Percentiles rank a stretch among this genome's conserved stretches.
These are phyloP conservation scores for Spergularia marina DNA, from an alignment of 148 eudicot genomes.

Conservation along the genomic window DNA sequence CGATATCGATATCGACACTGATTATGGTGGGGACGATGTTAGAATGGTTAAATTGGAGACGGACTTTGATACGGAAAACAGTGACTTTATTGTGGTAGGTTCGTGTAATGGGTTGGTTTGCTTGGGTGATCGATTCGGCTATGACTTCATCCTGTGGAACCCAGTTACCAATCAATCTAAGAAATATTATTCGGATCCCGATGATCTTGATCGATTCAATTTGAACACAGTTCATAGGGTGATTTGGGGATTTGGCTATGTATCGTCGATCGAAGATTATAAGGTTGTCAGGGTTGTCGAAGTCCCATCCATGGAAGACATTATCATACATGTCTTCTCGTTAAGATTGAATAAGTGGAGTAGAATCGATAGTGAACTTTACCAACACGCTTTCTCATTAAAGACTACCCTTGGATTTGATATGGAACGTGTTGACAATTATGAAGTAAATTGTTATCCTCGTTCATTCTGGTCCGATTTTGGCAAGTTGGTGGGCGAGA, in stretches of 20 bases:
- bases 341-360: background rate
- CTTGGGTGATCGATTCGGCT: background rate
- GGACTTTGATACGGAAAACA: background rate
- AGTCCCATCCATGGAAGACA: background rate
- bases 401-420: no score
- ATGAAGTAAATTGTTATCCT: no score
- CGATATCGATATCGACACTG: no score
- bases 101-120: slow-evolving; percentile 13
- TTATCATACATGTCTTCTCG: background rate
- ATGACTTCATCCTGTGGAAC: background rate
- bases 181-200: background rate
- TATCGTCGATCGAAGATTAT: background rate
- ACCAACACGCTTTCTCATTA: background rate
- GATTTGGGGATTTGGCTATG: slow-evolving; percentile 1
- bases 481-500: background rate
- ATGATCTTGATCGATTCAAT: background rate
- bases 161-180: background rate
- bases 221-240: background rate
- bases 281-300: background rate
- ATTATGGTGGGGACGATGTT: background rate
- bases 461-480: no score
- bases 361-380: background rate
- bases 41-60: background rate
- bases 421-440: no score
- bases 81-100: background rate